A percentile compares a stretch with the other conserved stretches of the same genome.
Evolutionary conservation across 1,284 basidiomycete genomes (phyloP).

Genomic region (Sporisorium exsertum): DNA sequence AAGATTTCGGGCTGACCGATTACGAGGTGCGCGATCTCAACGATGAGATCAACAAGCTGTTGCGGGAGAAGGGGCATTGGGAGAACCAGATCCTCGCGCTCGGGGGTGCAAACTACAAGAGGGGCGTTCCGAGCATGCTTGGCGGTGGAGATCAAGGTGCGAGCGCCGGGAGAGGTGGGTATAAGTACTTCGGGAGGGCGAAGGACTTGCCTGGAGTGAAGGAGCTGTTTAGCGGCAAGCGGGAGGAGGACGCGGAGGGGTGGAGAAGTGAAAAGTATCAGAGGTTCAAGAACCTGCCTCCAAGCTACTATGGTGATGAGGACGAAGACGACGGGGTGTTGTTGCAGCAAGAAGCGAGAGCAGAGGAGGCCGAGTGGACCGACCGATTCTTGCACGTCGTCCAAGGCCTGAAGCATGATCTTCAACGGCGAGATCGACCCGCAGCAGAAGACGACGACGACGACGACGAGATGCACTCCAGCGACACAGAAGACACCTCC

Average conservation of each 20-base stretch:
- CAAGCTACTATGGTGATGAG: conserved; percentile 89
- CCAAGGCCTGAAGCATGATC: conserved; percentile 9
- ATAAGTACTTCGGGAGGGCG: conserved; percentile 99
- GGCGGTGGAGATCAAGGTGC: conserved; percentile 89
- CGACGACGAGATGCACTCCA: conserved; percentile 11
- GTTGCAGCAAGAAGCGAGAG: conserved; percentile 69
- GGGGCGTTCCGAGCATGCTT: conserved; percentile 87
- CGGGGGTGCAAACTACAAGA: conserved; percentile 94
- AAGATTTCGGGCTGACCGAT: conserved; percentile 91
- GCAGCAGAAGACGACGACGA: not conserved
- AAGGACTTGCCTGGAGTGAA: conserved; percentile 95
- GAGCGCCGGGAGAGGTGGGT: conserved; percentile 85
- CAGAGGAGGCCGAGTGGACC: conserved; percentile 75
- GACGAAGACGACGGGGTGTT: conserved; percentile 84
- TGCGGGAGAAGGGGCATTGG: conserved; percentile 96
- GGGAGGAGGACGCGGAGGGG: conserved; percentile 86
- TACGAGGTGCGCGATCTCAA: conserved; percentile 96
- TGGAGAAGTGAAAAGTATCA: conserved; percentile 80
- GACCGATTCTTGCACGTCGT: conserved; percentile 69
- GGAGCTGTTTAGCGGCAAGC: conserved; percentile 82
- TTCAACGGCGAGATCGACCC: conserved; percentile 4
- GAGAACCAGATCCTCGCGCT: conserved; percentile 95
- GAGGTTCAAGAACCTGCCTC: conserved; percentile 88
- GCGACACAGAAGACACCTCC: conserved; percentile 9
- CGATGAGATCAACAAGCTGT: conserved; percentile 95